A percentile compares a stretch with the other conserved stretches of the same genome.
phyloP scores from a whole-genome alignment of 257 asterid genomes.

The Plantago ovata region DNA sequence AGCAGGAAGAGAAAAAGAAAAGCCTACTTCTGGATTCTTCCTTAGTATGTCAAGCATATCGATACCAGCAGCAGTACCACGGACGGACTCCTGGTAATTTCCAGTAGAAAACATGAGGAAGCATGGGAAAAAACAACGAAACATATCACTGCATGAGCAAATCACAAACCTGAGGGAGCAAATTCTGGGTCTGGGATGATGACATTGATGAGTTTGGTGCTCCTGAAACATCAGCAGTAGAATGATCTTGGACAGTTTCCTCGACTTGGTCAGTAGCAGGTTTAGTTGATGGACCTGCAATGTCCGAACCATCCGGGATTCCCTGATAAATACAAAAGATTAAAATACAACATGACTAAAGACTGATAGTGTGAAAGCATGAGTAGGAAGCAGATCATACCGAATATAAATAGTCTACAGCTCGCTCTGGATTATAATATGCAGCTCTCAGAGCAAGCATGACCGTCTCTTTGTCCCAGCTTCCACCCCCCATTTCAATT shows the following conservation, averaged over 20 bases:
- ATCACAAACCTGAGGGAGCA: slow-evolving; percentile 78
- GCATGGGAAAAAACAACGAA: no score
- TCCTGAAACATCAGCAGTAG: slow-evolving; percentile 47
- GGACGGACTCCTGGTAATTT: slow-evolving; percentile 47
- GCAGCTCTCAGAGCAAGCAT: slow-evolving; percentile 91
- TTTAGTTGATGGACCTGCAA: no score
- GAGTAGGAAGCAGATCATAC: slow-evolving; percentile 32
- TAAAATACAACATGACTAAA: slow-evolving; percentile 11
- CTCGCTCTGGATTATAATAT: slow-evolving; percentile 86
- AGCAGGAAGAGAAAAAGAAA: no score
- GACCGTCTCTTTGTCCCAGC: slow-evolving; percentile 88
- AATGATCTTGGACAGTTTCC: slow-evolving; percentile 41
- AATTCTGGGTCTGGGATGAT: slow-evolving; percentile 69
- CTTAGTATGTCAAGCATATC: slow-evolving; percentile 8
- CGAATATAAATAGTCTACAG: slow-evolving; percentile 85
- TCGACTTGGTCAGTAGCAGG: slow-evolving; percentile 49
- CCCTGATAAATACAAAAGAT: slow-evolving; percentile 42
- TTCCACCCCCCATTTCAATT: slow-evolving; percentile 92
- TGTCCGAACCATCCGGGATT: slow-evolving; percentile 66
- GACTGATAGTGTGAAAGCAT: background rate
- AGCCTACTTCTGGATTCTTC: slow-evolving; percentile 5
- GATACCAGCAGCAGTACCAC: slow-evolving; percentile 20
- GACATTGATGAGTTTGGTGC: slow-evolving; percentile 85
- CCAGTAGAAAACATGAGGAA: slow-evolving; percentile 4
- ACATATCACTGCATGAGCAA: no score